A percentile compares a stretch with the other conserved stretches of the same genome.
phyloP scores from a whole-genome alignment of 306 rosid species.

The Quercus variabilis region DNA sequence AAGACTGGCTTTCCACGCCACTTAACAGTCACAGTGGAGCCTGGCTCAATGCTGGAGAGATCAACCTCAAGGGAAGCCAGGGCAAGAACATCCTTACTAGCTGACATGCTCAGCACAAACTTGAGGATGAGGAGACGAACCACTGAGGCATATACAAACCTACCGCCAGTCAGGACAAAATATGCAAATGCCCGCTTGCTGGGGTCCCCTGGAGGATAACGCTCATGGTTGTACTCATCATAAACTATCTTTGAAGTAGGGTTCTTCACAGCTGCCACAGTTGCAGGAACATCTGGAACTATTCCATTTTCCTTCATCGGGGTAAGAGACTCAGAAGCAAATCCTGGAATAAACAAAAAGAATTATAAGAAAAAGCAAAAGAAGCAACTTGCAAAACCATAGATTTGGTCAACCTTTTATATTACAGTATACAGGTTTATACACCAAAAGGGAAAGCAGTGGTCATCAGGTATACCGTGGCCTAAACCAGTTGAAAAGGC shows the following conservation, averaged over 20 bases:
- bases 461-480: no score
- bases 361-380: neutral
- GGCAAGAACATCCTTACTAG: conserved; percentile 92
- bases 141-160: conserved; percentile 76
- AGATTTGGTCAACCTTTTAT: neutral
- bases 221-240: conserved; percentile 68
- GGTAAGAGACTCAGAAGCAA: conserved; percentile 45
- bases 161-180: conserved; percentile 78
- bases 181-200: conserved; percentile 93
- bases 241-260: conserved; percentile 76
- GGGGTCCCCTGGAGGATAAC: conserved; percentile 83
- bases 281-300: conserved; percentile 54
- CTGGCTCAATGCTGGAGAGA: conserved; percentile 79
- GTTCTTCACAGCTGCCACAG: conserved; percentile 61
- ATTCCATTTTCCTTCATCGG: conserved; percentile 41
- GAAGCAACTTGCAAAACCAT: neutral
- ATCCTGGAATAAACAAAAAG: conserved; percentile 43
- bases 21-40: conserved; percentile 79
- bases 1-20: conserved; percentile 93
- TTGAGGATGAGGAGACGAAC: conserved; percentile 78
- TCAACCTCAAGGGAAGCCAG: conserved; percentile 85
- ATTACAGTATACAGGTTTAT: neutral
- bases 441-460: no score
- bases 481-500: neutral
- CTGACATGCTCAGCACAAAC: conserved; percentile 86